Conservation (phyloP, 139 green algal genomes). For the Micractinium conductrix region DNA sequence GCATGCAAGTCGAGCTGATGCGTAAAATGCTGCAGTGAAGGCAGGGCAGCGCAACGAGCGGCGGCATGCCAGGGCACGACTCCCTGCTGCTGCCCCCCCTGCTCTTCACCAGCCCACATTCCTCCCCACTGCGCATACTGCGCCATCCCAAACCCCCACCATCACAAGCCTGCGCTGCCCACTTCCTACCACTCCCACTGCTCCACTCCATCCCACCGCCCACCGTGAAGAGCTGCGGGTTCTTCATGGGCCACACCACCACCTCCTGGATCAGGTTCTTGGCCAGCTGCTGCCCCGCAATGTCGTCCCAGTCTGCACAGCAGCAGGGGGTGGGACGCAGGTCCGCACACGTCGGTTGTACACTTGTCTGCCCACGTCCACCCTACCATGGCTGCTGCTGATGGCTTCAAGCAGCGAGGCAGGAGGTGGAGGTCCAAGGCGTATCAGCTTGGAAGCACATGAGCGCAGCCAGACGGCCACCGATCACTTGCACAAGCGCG, state of each 20-base stretch:
- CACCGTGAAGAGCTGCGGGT: constrained; percentile 89
- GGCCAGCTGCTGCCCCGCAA: constrained; percentile 59
- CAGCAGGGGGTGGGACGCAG: no score
- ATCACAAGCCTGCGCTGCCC: no score
- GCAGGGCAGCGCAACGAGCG: neutral
- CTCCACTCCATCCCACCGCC: neutral
- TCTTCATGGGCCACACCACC: constrained; percentile 97
- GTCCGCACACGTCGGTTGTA: no score
- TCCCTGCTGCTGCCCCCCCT: no score
- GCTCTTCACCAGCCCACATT: no score
- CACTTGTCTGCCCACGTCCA: no score
- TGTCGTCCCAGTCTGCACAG: constrained; percentile 25
- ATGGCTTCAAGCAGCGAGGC: neutral
- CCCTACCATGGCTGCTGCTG: no score
- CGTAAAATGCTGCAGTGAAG: no score
- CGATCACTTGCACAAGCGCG: no score
- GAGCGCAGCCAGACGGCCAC: neutral
- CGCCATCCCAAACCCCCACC: no score
- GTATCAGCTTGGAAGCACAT: neutral
- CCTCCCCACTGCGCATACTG: no score
- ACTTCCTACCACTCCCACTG: neutral
- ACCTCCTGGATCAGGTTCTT: constrained; percentile 94
- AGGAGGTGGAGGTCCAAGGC: neutral
- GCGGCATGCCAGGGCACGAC: neutral
- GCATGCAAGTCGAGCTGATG: no score